phyloP scores from a whole-genome alignment of 2,329 filamentous ascomycete species.

The Xylariaceae sp. region DNA sequence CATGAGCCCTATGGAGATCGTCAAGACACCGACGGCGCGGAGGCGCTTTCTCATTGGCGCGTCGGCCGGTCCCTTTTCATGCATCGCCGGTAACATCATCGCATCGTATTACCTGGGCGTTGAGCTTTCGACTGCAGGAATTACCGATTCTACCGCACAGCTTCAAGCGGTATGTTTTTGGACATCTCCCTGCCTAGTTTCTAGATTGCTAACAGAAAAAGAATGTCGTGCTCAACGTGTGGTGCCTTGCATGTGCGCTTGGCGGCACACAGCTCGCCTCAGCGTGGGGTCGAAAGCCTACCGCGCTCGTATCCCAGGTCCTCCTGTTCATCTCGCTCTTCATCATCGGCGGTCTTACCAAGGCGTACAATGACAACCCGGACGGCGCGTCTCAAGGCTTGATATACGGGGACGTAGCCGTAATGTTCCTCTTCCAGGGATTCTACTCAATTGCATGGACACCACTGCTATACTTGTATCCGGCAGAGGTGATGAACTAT shows the following conservation, averaged over 20 bases:
- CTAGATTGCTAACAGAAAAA: conserved; percentile 17
- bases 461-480: conserved; percentile 54
- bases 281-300: conserved; percentile 51
- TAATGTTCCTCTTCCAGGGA: conserved; percentile 59
- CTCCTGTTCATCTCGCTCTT: conserved; percentile 53
- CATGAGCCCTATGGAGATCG: conserved; percentile 46
- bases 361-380: conserved; percentile 43
- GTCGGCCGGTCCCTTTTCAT: conserved; percentile 44
- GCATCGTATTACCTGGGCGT: conserved; percentile 46
- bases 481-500: conserved; percentile 56
- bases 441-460: conserved; percentile 59
- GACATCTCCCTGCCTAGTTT: neutral
- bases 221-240: conserved; percentile 59
- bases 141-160: conserved; percentile 46
- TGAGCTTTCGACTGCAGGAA: conserved; percentile 49
- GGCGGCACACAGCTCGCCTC: conserved; percentile 50
- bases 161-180: conserved; percentile 42
- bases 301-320: conserved; percentile 47
- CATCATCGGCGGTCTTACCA: conserved; percentile 57
- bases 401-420: conserved; percentile 39
- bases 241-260: conserved; percentile 51
- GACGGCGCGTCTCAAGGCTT: conserved; percentile 36
- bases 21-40: conserved; percentile 44
- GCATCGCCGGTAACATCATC: conserved; percentile 48
- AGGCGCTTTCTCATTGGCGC: conserved; percentile 49